Evolutionary conservation across 768 basidiomycete species (phyloP), one percentile per base, ranked within the genome.

Genomic region (Basidioascus undulatus): DNA sequence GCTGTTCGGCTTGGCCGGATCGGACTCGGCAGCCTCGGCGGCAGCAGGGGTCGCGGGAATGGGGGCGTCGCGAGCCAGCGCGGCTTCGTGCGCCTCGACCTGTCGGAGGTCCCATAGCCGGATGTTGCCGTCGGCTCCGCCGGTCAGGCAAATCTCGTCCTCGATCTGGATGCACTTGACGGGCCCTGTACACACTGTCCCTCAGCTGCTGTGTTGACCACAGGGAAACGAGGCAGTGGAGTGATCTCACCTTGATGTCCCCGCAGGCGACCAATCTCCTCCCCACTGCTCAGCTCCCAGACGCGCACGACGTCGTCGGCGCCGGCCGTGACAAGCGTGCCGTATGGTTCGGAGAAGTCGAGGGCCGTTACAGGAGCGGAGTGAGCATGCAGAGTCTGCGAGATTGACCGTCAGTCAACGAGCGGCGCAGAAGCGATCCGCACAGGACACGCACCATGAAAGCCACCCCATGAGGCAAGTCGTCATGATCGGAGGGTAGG

Each of bases 331-430:
- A 96, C 84, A 27, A 94, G 70, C 9, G 74, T 78, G 13, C 86
- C 89, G 51, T 98, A 98, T 5, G 92, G 92, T 54, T 94, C 89
- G 9, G 81, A 82, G 52, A 96, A 82, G 59, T 98, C 92, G 16
- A 98, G 68, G 1, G 84, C 74, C 0, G 75, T 73, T 48, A 98
- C 74, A 0, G 81, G 77, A 1, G 73, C 72, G 1, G 70, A 65
- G 50, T 94, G 89, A 36, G 71, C 71, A 32, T 74, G 67, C 25
- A 96, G 65, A 3, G 83, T 81, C 82, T 87, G 55, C 0, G 31
- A 24, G n/a, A n/a, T n/a, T n/a, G n/a, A n/a, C n/a, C n/a, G n/a
- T n/a, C n/a, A n/a, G n/a, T n/a, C 21, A 44, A 13, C n/a, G 27
- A 27, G 39, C 4, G 24, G 12, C 13, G 1, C 18, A 4, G 25